These are phyloP conservation scores for Diddensiella caesifluorescens DNA, from an alignment of 805 yeast species.

Conservation along the genomic window DNA sequence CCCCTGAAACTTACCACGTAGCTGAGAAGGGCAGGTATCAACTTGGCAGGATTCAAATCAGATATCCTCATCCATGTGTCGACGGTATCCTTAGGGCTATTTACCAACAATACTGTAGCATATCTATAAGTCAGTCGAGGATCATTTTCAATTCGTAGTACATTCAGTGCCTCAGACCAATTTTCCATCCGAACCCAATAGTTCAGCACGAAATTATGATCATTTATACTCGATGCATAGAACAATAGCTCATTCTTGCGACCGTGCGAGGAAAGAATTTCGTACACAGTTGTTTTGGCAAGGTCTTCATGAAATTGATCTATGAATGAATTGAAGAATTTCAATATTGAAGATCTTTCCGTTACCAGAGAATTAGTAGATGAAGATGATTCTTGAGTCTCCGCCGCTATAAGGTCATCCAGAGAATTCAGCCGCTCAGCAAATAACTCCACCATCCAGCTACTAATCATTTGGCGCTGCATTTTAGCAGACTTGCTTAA, in stretches of 20 bases:
- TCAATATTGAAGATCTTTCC: constrained; percentile 4
- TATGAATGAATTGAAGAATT: constrained; percentile 47
- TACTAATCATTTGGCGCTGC: constrained; percentile 50
- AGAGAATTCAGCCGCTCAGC: constrained; percentile 43
- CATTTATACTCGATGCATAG: constrained; percentile 63
- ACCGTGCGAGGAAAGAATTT: constrained; percentile 63
- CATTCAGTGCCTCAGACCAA: constrained; percentile 68
- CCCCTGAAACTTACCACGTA: constrained; percentile 40
- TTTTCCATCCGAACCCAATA: constrained; percentile 63
- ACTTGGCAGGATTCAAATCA: constrained; percentile 51
- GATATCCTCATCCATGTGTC: constrained; percentile 67
- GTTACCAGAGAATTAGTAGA: neutral
- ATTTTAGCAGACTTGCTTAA: constrained; percentile 27
- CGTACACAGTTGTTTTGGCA: constrained; percentile 67
- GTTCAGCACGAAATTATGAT: constrained; percentile 61
- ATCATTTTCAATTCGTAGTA: constrained; percentile 41
- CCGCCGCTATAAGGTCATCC: constrained; percentile 35
- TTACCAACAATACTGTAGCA: constrained; percentile 62
- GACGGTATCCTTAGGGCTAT: constrained; percentile 63
- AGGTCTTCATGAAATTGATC: constrained; percentile 41
- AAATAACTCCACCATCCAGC: constrained; percentile 61
- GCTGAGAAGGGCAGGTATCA: constrained; percentile 71
- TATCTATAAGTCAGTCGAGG: constrained; percentile 54
- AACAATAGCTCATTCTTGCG: constrained; percentile 56
- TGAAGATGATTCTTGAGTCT: neutral